Conservation (phyloP, 1,284 basidiomycete species). For the Melampsora abietis-canadensis region DNA sequence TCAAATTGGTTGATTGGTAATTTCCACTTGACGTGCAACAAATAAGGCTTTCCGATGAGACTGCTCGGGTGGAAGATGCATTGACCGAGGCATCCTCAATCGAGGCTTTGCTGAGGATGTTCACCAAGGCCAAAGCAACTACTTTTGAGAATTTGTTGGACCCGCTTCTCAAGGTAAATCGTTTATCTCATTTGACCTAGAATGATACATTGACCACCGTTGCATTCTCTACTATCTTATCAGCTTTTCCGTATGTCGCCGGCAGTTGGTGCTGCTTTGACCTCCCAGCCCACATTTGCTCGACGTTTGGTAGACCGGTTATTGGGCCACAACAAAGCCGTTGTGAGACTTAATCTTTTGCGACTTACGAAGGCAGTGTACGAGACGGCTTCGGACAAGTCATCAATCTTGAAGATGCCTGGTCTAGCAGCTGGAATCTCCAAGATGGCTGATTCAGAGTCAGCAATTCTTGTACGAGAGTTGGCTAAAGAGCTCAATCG, state of each 20-base stretch:
- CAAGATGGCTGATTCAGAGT: conserved; percentile 73
- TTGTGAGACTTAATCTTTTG: conserved; percentile 83
- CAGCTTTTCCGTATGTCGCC: conserved; percentile 78
- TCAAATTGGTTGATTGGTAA: background rate
- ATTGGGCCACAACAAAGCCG: conserved; percentile 65
- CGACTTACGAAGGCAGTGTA: conserved; percentile 79
- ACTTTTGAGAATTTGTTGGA: conserved; percentile 94
- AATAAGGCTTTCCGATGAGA: conserved; percentile 84
- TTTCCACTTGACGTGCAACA: background rate
- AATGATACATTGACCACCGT: background rate
- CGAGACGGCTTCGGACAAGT: conserved; percentile 81
- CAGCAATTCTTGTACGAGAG: conserved; percentile 83
- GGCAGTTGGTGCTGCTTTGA: conserved; percentile 69
- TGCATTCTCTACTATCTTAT: background rate
- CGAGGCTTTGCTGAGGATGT: conserved; percentile 73
- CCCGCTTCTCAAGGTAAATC: conserved; percentile 57
- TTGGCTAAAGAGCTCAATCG: conserved; percentile 69
- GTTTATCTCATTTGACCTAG: background rate
- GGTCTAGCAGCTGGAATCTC: conserved; percentile 73
- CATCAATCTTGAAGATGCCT: conserved; percentile 72
- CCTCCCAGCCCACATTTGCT: conserved; percentile 73
- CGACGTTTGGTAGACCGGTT: conserved; percentile 81
- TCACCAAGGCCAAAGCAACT: conserved; percentile 79
- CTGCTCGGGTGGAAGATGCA: conserved; percentile 83
- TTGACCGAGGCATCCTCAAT: conserved; percentile 68